Evolutionary conservation across 148 eudicot genomes (phyloP), one percentile per base, ranked within the genome.

Genomic region (Fagopyrum esculentum): DNA sequence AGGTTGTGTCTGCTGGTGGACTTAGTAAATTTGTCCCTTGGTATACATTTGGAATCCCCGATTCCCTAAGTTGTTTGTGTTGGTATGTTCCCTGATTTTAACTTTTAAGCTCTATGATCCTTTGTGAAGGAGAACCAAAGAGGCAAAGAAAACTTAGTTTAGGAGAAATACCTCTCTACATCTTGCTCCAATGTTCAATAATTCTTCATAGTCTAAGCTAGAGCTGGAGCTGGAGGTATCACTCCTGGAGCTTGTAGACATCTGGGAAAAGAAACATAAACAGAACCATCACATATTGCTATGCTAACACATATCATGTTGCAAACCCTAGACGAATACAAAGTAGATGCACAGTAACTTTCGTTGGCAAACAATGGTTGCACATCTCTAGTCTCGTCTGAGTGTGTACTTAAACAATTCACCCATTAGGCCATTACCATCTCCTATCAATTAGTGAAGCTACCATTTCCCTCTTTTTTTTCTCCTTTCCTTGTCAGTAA

Each of bases 201-300:
- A 77, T 75, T 90, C 97, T 75, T 87, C 91, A 46, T 72, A 69
- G 50, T 88, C 91, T 48, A 80, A 77, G 73, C 16, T 50, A 57
- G 90, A 83, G 82, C 73, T 50, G 64, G 89, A 81, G 83, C 73
- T 80, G 59, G 82, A 86, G 29, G 84, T 86, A 74, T 86, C 82
- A 80, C 88, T 87, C 80, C 84, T 81, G 72, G 89, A 87, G 75
- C 84, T 78, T 60, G 79, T 76, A 74, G 95, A 92, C 92, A 92
- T 92, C 95, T 90, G 72, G 66, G 76, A 76, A 77, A 73, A 48
- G 29, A 17, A 30, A 50, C 12, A 72, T 15, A 11, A 50, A 57
- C 48, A 76, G 11, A 74, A 45, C 4, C 43, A 61, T 61, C 15
- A 2, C 15, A 8, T 9, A 61, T 26, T 61, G 68, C 68, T 61